Base-by-base conservation (phyloP, 2,329 filamentous ascomycete genomes). In the Dothidotthia symphoricarpi region DNA sequence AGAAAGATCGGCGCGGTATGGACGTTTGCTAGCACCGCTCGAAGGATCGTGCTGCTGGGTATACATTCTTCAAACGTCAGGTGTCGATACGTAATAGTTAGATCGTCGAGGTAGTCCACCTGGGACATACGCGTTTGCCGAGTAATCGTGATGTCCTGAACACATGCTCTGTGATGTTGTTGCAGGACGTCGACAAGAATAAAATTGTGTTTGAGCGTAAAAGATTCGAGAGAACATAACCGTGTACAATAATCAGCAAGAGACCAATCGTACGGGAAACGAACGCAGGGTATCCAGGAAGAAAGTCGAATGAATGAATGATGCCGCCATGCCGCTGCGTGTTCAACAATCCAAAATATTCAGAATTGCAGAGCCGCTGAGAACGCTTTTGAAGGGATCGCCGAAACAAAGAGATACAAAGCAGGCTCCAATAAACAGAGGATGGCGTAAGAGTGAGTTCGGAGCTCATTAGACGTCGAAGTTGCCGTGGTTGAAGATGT, bases 401-500 rank as follows among this genome's bases (percentile, higher is more conserved):
- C 36, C 34, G 35, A 43, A 36, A 41, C 34, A 51, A n/a, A n/a
- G 17, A 45, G 28, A 36, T 44, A 38, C 31, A 39, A 40, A 37
- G 19, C 19, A 41, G 28, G 41, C 35, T 36, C 25, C 30, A 28
- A 28, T 36, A 24, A 17, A 24, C 25, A 29, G 28, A 39, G 39
- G 42, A 41, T 24, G 30, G 16, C n/a, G 35, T 29, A 30, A 27
- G 28, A 40, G 27, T 32, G 28, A 33, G 13, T 29, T 29, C 8
- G 29, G 24, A 14, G 14, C 42, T 48, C 40, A 49, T 57, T 57
- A 67, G 34, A 64, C 61, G 41, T 67, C 63, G 42, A 67, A 64
- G 33, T 64, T 60, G 39, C 61, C 61, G 35, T 66, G 57, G 59
- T 69, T 72, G 66, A 76, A 76, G 36, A 76, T 69, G 9, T 72